Evolutionary conservation across 257 asterid genomes (phyloP).

Genomic region (Nicotiana knightiana): DNA sequence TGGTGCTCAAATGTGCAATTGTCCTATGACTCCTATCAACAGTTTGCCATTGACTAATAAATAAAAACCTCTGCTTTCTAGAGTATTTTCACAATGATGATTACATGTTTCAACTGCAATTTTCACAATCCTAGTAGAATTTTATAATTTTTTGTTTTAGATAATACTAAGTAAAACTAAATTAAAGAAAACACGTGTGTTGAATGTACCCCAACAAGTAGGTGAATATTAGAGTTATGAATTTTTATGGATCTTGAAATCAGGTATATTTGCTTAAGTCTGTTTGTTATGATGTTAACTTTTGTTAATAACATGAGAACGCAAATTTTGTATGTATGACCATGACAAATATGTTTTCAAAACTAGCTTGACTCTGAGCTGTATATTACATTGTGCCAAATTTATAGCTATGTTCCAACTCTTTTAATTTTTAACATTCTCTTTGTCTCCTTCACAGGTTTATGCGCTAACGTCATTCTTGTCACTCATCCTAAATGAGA

Average conservation of each 20-base stretch:
- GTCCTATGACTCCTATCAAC: background rate
- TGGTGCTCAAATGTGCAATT: background rate
- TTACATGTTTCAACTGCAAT: background rate
- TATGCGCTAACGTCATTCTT: slow-evolving; percentile 93
- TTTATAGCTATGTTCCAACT: background rate
- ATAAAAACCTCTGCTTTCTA: background rate
- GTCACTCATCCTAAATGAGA: slow-evolving; percentile 58
- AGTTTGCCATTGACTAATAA: background rate
- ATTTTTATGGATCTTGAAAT: background rate
- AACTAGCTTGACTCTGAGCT: background rate
- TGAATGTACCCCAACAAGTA: background rate
- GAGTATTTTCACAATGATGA: background rate
- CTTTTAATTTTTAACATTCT: slow-evolving; percentile 10
- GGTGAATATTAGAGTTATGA: background rate
- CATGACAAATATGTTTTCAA: background rate
- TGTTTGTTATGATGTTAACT: background rate
- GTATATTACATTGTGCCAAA: background rate
- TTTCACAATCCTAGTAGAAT: background rate
- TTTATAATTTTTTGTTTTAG: background rate
- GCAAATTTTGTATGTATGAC: background rate
- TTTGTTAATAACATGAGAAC: background rate
- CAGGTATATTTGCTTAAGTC: background rate
- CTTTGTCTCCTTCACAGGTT: slow-evolving; percentile 46
- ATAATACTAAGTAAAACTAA: background rate
- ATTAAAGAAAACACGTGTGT: background rate